phyloP scores from a whole-genome alignment of 108 stramenopile species.

The Discostella stelligeroides region DNA sequence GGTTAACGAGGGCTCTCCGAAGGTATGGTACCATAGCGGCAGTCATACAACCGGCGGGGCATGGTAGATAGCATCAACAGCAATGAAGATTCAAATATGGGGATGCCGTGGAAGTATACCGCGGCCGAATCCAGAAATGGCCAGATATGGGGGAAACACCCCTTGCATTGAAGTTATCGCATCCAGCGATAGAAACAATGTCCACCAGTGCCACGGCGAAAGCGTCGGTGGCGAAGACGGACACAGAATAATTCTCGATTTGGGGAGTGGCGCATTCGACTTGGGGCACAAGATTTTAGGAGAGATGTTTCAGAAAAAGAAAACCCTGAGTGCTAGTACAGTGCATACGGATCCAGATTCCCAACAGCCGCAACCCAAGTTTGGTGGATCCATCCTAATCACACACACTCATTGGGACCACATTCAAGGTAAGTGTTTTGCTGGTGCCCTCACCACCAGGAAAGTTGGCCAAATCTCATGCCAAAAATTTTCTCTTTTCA shows the following conservation, averaged over 20 bases:
- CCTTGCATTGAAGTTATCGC: conserved; percentile 43
- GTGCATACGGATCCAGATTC: neutral
- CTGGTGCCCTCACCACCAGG: too few relatives aligned
- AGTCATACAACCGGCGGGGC: too few relatives aligned
- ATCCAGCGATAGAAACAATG: neutral
- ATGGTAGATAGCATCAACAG: neutral
- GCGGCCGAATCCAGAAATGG: conserved; percentile 41
- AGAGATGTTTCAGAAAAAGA: conserved; percentile 34
- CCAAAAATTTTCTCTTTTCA: neutral
- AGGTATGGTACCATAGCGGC: too few relatives aligned
- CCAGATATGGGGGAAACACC: conserved; percentile 39
- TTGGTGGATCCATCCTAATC: conserved; percentile 38
- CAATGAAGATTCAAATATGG: conserved; percentile 36
- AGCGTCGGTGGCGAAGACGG: conserved; percentile 11
- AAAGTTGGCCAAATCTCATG: too few relatives aligned
- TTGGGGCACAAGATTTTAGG: conserved; percentile 41
- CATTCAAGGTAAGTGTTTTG: conserved; percentile 28
- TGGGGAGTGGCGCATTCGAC: conserved; percentile 41
- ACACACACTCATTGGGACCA: conserved; percentile 52
- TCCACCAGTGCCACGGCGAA: neutral
- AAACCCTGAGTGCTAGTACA: neutral
- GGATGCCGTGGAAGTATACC: conserved; percentile 46
- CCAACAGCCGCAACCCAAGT: conserved; percentile 1
- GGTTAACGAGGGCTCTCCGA: too few relatives aligned
- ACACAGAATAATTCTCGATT: conserved; percentile 34